Base-by-base conservation (phyloP, 2,329 filamentous ascomycete genomes). In the Colletotrichum sansevieriae region DNA sequence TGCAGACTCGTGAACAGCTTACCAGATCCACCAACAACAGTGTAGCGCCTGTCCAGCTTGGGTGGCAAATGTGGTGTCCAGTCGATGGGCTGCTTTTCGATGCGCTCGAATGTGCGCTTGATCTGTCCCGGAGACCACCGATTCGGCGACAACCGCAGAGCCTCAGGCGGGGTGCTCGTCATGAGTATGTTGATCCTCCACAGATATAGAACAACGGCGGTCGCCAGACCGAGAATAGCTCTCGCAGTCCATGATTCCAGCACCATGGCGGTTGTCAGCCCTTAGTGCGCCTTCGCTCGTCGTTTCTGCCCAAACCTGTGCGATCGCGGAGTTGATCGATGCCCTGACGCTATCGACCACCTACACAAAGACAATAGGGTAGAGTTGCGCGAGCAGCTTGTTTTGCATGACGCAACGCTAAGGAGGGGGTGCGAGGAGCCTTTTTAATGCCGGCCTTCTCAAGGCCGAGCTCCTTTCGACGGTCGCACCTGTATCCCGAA, bases 11-110 rank as follows among this genome's bases (percentile, higher is more conserved):
- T n/a, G 43, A 13, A 7, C 3, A 20, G 76, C 79, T 74, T 61
- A 82, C 82, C 83, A n/a, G 82, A 83, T 12, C 83, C 83, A 13
- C 83, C 83, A 4, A 83, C 81, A 4, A 84, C 76, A 39, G 85
- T 71, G 70, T 84, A 85, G 33, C 82, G 78, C 49, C 83, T 78
- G 12, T 81, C 76, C 55, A 81, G 71, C 63, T 75, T 78, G 1
- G 78, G 80, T 4, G 83, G 83, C 18, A 84, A 70, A 43, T 78
- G 76, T 35, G 77, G 75, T 7, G 71, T 72, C 67, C 80, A 83
- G 63, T 83, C 77, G 20, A 83, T 73, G 1, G 81, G 81, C 3
- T 75, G 71, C n/a, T 75, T 73, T 61, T 78, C 73, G 18, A 83
- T 61, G 41, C 74, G 74, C 46, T 77, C 72, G 63, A 80, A 82